Base-by-base conservation (phyloP, 345 rosid species). In the Salix udensis region DNA sequence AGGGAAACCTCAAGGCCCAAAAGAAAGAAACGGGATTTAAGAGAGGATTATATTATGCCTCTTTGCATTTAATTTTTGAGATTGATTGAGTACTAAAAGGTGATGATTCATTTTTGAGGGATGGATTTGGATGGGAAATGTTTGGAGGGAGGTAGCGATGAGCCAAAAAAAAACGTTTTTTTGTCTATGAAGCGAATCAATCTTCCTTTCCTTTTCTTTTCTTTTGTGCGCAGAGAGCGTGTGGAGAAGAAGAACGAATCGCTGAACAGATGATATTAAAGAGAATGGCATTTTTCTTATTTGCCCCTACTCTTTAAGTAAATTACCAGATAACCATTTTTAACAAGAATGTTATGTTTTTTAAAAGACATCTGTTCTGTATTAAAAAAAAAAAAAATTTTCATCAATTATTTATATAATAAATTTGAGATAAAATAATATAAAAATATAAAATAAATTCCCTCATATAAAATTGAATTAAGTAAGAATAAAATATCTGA, bases 271-370 rank as follows among this genome's bases (percentile, higher is more conserved):
- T 50, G 64, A 34, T 1, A 5, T 34, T 34, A 75, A 62, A 68
- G 55, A 36, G 46, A 6, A 7, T 52, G 30, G 0, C 12, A 15
- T 24, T 67, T 34, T 46, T 7, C 16, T 46, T 36, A 70, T 76
- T 31, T 73, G 67, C 78, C 85, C 84, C 48, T 55, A n/a, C 58
- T 36, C 0, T 76, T 75, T 68, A 6, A 3, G 1, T 61, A 72
- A 85, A 85, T 72, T 82, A 71, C 80, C 46, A 23, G 2, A 13
- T 13, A 5, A 34, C 67, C 71, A 60, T 67, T 46, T 7, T 6
- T 4, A 19, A 7, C 23, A 53, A 21, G n/a, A 3, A 1, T 2
- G 28, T 9, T 1, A 58, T 9, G 11, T n/a, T 23, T 40, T 10
- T 40, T 3, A 26, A 2, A 40, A 39, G 2, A 40, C 1, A 10